phyloP scores from a whole-genome alignment of 768 basidiomycete genomes.

The Lactifluus echinatus region DNA sequence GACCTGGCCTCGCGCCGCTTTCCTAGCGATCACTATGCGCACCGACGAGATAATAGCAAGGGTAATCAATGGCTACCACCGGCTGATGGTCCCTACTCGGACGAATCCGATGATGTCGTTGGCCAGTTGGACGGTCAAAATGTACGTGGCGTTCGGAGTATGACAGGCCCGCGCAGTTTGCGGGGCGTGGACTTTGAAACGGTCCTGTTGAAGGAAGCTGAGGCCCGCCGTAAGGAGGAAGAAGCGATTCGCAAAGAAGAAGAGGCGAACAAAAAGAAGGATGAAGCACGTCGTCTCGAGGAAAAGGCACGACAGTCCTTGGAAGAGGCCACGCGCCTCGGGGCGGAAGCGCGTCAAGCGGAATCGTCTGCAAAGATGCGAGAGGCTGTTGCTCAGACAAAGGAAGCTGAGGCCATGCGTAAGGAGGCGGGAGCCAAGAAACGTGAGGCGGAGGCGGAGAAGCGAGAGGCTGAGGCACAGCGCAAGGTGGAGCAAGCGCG shows the following conservation, averaged over 20 bases:
- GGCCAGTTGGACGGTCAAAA: conserved; percentile 15
- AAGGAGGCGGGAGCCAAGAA: conserved; percentile 26
- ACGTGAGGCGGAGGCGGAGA: conserved; percentile 29
- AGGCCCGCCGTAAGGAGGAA: conserved; percentile 21
- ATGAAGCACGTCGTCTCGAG: conserved; percentile 21
- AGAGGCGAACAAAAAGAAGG: conserved; percentile 20
- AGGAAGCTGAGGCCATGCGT: conserved; percentile 19
- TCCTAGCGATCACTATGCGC: conserved; percentile 2
- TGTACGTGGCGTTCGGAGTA: conserved; percentile 6
- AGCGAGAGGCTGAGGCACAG: conserved; percentile 28
- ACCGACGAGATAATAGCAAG: conserved; percentile 15
- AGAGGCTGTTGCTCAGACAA: conserved; percentile 16
- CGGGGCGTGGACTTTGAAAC: conserved; percentile 19
- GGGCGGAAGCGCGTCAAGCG: conserved; percentile 20
- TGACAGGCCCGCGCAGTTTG: conserved; percentile 14
- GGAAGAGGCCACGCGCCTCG: conserved; percentile 20
- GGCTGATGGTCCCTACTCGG: conserved; percentile 5
- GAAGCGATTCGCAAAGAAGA: conserved; percentile 28
- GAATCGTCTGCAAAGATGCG: conserved; percentile 22
- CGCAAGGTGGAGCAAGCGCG: conserved; percentile 27
- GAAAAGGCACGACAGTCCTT: conserved; percentile 20
- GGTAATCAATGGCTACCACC: conserved; percentile 7
- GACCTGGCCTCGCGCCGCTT: conserved; percentile 18
- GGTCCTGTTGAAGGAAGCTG: conserved; percentile 16
- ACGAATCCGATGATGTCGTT: conserved; percentile 15